Conservation (phyloP, 495 filamentous ascomycete species). For the Lasiosphaeria ovina region DNA sequence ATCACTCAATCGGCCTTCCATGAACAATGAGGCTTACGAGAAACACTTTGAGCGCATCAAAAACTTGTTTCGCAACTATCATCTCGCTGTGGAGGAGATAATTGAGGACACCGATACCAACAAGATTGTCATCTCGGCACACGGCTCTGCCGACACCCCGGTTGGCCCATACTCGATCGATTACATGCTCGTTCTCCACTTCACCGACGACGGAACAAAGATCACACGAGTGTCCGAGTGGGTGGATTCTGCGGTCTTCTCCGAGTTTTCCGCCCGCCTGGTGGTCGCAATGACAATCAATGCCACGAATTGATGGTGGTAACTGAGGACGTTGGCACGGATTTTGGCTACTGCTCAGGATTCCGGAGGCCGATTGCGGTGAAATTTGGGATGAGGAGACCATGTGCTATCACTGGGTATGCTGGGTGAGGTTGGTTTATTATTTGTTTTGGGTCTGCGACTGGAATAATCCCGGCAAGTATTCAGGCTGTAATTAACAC, state of each 20-base stretch:
- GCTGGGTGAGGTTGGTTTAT: too few species aligned
- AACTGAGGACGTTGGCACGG: too few species aligned
- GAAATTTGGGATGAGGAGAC: too few species aligned
- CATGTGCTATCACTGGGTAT: too few species aligned
- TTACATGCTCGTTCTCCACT: slow-evolving; percentile 12
- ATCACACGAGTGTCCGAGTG: slow-evolving; percentile 7
- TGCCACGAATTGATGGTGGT: not conserved
- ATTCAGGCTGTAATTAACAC: too few species aligned
- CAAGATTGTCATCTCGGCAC: slow-evolving; percentile 12
- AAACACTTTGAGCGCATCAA: not conserved
- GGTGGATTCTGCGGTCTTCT: slow-evolving; percentile 2
- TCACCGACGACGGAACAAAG: slow-evolving; percentile 9
- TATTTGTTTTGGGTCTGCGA: too few species aligned
- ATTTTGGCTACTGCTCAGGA: too few species aligned
- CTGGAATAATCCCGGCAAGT: too few species aligned
- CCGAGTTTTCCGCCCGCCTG: not conserved
- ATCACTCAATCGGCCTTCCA: slow-evolving; percentile 1
- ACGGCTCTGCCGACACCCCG: slow-evolving; percentile 12
- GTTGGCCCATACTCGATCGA: slow-evolving; percentile 8
- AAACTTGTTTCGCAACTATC: slow-evolving; percentile 10
- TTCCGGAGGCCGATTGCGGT: too few species aligned
- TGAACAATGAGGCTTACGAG: slow-evolving; percentile 11
- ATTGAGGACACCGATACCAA: slow-evolving; percentile 8
- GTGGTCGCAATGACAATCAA: not conserved
- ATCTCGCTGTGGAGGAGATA: slow-evolving; percentile 3